Conservation (phyloP, 768 basidiomycete genomes). For the Russula sp. region DNA sequence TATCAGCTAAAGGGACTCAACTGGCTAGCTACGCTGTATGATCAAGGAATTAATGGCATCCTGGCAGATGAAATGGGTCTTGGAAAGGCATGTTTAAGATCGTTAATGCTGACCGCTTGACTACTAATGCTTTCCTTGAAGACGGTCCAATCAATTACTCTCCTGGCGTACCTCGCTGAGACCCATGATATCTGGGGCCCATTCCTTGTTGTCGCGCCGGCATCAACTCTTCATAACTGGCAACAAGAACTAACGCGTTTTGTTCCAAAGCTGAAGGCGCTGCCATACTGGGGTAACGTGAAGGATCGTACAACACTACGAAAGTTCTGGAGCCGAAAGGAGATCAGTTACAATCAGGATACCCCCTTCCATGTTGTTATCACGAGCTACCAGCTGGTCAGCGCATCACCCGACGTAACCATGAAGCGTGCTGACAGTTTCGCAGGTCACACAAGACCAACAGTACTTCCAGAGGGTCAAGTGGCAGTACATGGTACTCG, state of each 20-base stretch:
- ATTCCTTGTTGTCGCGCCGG: constrained; percentile 95
- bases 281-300: constrained; percentile 98
- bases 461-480: constrained; percentile 97
- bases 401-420: constrained; percentile 32
- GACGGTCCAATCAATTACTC: constrained; percentile 97
- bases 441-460: constrained; percentile 89
- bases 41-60: constrained; percentile 99
- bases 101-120: constrained; percentile 30
- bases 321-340: constrained; percentile 98
- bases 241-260: constrained; percentile 97
- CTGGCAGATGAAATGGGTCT: constrained; percentile 99
- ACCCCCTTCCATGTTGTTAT: constrained; percentile 96
- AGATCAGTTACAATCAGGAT: constrained; percentile 91
- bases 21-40: constrained; percentile 96
- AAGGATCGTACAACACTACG: constrained; percentile 93
- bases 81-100: constrained; percentile 58
- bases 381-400: constrained; percentile 92
- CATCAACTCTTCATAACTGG: constrained; percentile 98
- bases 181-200: constrained; percentile 99
- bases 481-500: constrained; percentile 99
- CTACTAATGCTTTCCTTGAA: constrained; percentile 34
- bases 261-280: constrained; percentile 86
- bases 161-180: constrained; percentile 94
- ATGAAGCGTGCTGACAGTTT: constrained; percentile 1
- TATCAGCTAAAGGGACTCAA: constrained; percentile 98